Evolutionary conservation across 164 flowering plant genomes (phyloP), one percentile per base, ranked within the genome.

Genomic region (Sedum album): DNA sequence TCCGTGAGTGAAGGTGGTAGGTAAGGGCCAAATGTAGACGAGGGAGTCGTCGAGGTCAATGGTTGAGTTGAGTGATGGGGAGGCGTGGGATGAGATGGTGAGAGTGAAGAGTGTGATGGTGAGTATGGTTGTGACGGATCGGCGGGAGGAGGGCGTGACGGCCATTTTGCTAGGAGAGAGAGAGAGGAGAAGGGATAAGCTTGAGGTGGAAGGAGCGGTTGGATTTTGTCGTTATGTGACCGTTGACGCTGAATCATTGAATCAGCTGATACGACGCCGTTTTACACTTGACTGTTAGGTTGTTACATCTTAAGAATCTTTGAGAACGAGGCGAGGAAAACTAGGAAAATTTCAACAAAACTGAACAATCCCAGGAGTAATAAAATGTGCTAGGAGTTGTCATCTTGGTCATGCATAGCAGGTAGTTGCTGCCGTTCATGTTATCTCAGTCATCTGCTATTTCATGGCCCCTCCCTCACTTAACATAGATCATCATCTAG

Each of bases 201-300:
- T n/a, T n/a, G n/a, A n/a, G n/a, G n/a, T n/a, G n/a, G n/a, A n/a
- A 55, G 61, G 31, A 55, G 61, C 61, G 28, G 61, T 55, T 55
- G 61, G 31, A 9, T 55, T 55, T 26, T 55, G 17, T 26, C 0
- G 31, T 55, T 26, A 11, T 21, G 4, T 26, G 31, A 55, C 31
- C 18, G 61, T 55, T 55, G 61, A 25, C 2, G 18, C 61, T 55
- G 61, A 25, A 25, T 26, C 31, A 25, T 11, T 25, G 61, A 17
- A 25, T 51, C n/a, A n/a, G n/a, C n/a, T n/a, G n/a, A n/a, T n/a
- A n/a, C n/a, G n/a, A n/a, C n/a, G n/a, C n/a, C n/a, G n/a, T n/a
- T n/a, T n/a, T n/a, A n/a, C n/a, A n/a, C n/a, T n/a, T n/a, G n/a
- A n/a, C n/a, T n/a, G n/a, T n/a, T n/a, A n/a, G n/a, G n/a, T n/a